Conservation (phyloP, 1,284 basidiomycete genomes). For the Fereydounia khargensis region DNA sequence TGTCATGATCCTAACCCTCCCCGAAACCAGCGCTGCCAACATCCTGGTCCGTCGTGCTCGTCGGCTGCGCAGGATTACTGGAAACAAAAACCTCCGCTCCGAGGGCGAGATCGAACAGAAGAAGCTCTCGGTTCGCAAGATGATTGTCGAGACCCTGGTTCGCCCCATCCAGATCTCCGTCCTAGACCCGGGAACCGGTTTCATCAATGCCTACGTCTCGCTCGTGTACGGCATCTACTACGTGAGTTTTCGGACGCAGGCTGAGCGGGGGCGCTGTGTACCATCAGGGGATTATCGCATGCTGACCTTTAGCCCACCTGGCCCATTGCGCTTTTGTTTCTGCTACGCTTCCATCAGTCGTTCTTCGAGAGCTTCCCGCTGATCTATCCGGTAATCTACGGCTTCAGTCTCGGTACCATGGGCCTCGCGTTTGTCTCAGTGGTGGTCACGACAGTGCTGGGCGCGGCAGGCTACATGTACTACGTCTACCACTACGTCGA, state of each 20-base stretch:
- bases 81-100: slow-evolving; percentile 53
- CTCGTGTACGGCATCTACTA: slow-evolving; percentile 35
- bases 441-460: slow-evolving; percentile 31
- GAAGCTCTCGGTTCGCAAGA: slow-evolving; percentile 18
- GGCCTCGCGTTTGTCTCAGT: slow-evolving; percentile 41
- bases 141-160: slow-evolving; percentile 41
- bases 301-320: no score
- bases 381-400: slow-evolving; percentile 37
- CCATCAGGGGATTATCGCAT: no score
- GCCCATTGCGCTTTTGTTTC: background rate
- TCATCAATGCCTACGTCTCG: slow-evolving; percentile 43
- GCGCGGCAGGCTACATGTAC: slow-evolving; percentile 14
- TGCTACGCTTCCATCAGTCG: no score
- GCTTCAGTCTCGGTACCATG: slow-evolving; percentile 40
- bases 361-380: slow-evolving; percentile 42
- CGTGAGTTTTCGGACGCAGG: no score
- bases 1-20: slow-evolving; percentile 49
- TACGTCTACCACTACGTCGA: slow-evolving; percentile 22
- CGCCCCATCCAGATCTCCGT: slow-evolving; percentile 43
- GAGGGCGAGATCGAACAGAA: slow-evolving; percentile 53
- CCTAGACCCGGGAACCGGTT: slow-evolving; percentile 27
- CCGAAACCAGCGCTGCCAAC: slow-evolving; percentile 56
- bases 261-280: no score
- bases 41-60: slow-evolving; percentile 57
- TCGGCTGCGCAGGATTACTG: slow-evolving; percentile 56